phyloP scores from a whole-genome alignment of 805 yeast species.

The Gaillardinia entomophila region DNA sequence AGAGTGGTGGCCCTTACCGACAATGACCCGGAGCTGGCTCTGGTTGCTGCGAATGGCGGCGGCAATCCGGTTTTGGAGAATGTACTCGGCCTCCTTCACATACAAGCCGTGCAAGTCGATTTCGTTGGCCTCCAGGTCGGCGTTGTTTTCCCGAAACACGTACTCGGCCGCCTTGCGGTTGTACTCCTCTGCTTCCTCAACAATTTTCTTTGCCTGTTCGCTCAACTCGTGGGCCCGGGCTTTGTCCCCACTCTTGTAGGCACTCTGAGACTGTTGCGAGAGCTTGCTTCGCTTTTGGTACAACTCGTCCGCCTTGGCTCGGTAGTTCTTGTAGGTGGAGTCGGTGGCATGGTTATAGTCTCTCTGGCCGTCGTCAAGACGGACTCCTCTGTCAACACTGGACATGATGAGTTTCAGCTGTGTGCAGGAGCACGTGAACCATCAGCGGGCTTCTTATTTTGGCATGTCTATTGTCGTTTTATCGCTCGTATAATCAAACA shows the following conservation, averaged over 20 bases:
- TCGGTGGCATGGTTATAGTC: slow-evolving; percentile 77
- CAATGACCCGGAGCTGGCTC: slow-evolving; percentile 68
- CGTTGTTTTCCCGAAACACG: slow-evolving; percentile 81
- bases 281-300: slow-evolving; percentile 49
- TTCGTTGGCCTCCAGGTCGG: slow-evolving; percentile 80
- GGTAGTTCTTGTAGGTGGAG: slow-evolving; percentile 52
- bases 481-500: too few species aligned
- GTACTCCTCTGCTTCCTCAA: slow-evolving; percentile 55
- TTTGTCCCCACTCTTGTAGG: slow-evolving; percentile 71
- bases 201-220: slow-evolving; percentile 57
- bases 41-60: slow-evolving; percentile 58
- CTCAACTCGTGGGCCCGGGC: slow-evolving; percentile 68
- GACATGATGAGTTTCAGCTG: neutral
- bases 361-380: slow-evolving; percentile 20
- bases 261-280: slow-evolving; percentile 66
- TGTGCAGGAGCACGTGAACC: too few species aligned
- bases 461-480: too few species aligned
- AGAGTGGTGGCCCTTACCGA: slow-evolving; percentile 90
- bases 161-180: slow-evolving; percentile 85
- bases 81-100: slow-evolving; percentile 81
- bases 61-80: slow-evolving; percentile 67
- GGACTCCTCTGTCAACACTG: slow-evolving; percentile 20
- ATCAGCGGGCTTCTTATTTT: too few species aligned
- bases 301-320: slow-evolving; percentile 66
- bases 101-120: slow-evolving; percentile 90